These are phyloP conservation scores for Boletus fagicola DNA, from an alignment of 768 basidiomycete genomes.

Conservation along the genomic window DNA sequence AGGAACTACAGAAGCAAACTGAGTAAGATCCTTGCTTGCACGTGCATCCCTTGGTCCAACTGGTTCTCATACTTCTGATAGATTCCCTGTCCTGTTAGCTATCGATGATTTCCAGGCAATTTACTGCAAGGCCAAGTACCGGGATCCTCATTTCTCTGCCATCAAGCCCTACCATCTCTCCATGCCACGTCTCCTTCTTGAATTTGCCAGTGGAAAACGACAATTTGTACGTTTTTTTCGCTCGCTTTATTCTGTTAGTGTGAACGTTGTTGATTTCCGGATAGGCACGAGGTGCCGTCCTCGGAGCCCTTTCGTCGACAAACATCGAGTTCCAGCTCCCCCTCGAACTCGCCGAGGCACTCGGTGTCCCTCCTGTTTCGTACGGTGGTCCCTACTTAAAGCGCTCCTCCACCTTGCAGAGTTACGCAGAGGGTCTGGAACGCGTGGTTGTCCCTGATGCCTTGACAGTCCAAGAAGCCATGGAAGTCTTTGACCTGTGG, in stretches of 20 bases:
- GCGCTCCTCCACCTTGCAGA: slow-evolving; percentile 46
- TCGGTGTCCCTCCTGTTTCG: slow-evolving; percentile 44
- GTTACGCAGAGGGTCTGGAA: slow-evolving; percentile 55
- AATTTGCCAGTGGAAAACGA: slow-evolving; percentile 71
- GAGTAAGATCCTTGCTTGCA: slow-evolving; percentile 42
- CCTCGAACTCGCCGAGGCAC: slow-evolving; percentile 61
- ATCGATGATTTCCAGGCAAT: slow-evolving; percentile 87
- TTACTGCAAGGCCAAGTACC: slow-evolving; percentile 65
- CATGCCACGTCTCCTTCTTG: slow-evolving; percentile 72
- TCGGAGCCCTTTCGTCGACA: slow-evolving; percentile 66
- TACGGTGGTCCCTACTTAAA: slow-evolving; percentile 55
- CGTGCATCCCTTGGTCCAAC: not conserved
- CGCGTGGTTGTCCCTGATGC: slow-evolving; percentile 53
- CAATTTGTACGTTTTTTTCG: slow-evolving; percentile 55
- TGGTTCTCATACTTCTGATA: slow-evolving; percentile 27
- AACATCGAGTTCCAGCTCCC: slow-evolving; percentile 58
- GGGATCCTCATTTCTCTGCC: slow-evolving; percentile 64
- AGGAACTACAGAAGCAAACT: slow-evolving; percentile 61
- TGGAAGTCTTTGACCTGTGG: slow-evolving; percentile 75
- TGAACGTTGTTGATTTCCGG: slow-evolving; percentile 2
- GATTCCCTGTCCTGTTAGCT: slow-evolving; percentile 77
- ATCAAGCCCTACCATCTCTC: slow-evolving; percentile 79
- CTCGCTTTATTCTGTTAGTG: not conserved
- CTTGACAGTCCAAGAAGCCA: slow-evolving; percentile 66
- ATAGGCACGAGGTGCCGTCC: slow-evolving; percentile 66